Evolutionary conservation across 2,329 filamentous ascomycete species (phyloP).

Genomic region (Ophiostoma perfectum): DNA sequence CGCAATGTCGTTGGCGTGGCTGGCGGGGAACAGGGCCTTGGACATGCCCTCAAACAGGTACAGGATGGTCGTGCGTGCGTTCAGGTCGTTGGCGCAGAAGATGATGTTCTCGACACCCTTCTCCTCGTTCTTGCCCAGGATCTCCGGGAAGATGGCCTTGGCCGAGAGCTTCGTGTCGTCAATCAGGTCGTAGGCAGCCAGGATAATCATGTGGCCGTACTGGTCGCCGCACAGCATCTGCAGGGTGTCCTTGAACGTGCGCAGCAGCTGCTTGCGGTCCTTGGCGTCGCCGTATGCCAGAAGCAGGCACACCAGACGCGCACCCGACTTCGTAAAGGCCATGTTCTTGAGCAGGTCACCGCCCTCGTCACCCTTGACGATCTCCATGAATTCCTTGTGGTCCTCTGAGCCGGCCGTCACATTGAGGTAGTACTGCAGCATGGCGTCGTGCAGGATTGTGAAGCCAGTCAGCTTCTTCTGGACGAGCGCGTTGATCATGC

Average conservation of each 20-base stretch:
- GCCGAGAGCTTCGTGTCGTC: constrained; percentile 87
- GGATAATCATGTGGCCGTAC: constrained; percentile 72
- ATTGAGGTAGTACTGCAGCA: constrained; percentile 92
- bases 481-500: constrained; percentile 84
- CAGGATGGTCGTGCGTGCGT: constrained; percentile 62
- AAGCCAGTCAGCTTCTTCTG: constrained; percentile 97
- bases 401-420: constrained; percentile 72
- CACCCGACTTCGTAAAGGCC: constrained; percentile 87
- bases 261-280: constrained; percentile 83
- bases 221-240: constrained; percentile 77
- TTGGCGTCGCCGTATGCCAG: constrained; percentile 84
- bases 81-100: constrained; percentile 58
- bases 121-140: constrained; percentile 66
- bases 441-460: constrained; percentile 95
- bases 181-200: constrained; percentile 83
- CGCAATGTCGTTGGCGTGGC: constrained; percentile 60
- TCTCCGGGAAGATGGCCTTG: constrained; percentile 81
- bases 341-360: constrained; percentile 91
- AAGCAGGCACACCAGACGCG: constrained; percentile 72
- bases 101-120: constrained; percentile 60
- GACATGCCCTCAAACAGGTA: constrained; percentile 69
- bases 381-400: constrained; percentile 78
- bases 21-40: constrained; percentile 56
- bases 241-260: constrained; percentile 81
- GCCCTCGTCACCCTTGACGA: constrained; percentile 85